Evolutionary conservation across 805 yeast species (phyloP), one percentile per base, ranked within the genome.

Genomic region (Komagataella ulmi): DNA sequence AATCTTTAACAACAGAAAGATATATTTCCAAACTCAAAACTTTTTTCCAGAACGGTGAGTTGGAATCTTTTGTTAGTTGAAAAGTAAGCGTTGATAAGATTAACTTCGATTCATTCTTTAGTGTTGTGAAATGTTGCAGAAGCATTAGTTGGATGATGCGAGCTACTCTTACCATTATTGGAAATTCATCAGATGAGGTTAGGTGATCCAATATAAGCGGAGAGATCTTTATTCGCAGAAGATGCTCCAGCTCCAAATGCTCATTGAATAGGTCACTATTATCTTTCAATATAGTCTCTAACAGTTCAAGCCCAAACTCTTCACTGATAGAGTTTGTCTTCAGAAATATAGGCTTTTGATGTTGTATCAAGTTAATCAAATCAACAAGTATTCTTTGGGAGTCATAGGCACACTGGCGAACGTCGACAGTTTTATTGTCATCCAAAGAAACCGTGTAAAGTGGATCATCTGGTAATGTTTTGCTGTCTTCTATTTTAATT

Each of bases 71-170:
- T 1, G 83, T 72, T n/a, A 87, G 61, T n/a, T 77, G 74, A 61
- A 86, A 95, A 17, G 85, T 86, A 40, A 89, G 65, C 23, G 85
- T 70, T 0, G 95, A 81, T 14, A 91, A 66, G 2, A 90, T 79
- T 6, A 88, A 89, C 59, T 89, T 97, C 23, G 86, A 74, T 64
- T 91, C 97, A 36, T 85, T 75, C 50, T 79, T 83, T 44, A 91
- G 65, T 6, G 79, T 73, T 0, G 72, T 65, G 18, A 89, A 70
- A 57, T 81, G 86, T 23, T 81, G 80, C 40, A 77, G 69, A 4
- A 89, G 65, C 46, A 91, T 62, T 3, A 88, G 68, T 44, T 75
- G 72, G 14, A 88, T 73, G 7, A 89, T 74, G 50, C 98, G 74
- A 46, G 88, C 78, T 4, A 87, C 85, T 56, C 98, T 74, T 1